Conservation (phyloP, 345 rosid species). For the Corymbia maculata region DNA sequence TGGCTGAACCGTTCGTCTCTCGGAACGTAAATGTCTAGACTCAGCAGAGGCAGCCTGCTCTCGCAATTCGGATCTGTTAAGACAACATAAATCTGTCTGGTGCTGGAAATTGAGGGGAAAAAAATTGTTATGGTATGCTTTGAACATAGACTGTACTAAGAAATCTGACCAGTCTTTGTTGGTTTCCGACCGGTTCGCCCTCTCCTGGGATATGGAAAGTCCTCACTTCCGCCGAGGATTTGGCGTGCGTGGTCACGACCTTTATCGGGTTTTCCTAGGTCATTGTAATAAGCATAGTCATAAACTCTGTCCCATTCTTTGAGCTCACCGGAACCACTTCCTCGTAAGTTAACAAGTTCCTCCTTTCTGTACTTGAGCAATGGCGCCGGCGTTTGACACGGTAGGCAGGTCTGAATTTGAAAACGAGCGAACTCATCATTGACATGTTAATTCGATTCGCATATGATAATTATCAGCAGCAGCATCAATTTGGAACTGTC, state of each 20-base stretch:
- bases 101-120: neutral
- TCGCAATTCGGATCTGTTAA: slow-evolving; percentile 49
- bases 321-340: slow-evolving; percentile 46
- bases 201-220: slow-evolving; percentile 78
- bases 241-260: slow-evolving; percentile 45
- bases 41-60: slow-evolving; percentile 64
- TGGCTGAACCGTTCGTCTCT: slow-evolving; percentile 79
- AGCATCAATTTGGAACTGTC: neutral
- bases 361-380: slow-evolving; percentile 51
- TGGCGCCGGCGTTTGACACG: slow-evolving; percentile 68
- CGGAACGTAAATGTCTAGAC: slow-evolving; percentile 74
- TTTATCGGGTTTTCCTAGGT: slow-evolving; percentile 73
- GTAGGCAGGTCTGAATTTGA: slow-evolving; percentile 60
- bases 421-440: neutral
- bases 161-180: slow-evolving; percentile 38
- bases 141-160: neutral
- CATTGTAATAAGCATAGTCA: slow-evolving; percentile 81
- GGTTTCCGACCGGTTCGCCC: slow-evolving; percentile 77
- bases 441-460: neutral
- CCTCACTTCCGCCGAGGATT: slow-evolving; percentile 62
- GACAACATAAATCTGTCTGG: neutral
- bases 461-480: neutral
- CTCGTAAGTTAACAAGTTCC: slow-evolving; percentile 62
- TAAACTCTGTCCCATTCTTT: slow-evolving; percentile 95
- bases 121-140: neutral